phyloP scores from a whole-genome alignment of 441 rosid genomes.

The Flueggea neowawraea region DNA sequence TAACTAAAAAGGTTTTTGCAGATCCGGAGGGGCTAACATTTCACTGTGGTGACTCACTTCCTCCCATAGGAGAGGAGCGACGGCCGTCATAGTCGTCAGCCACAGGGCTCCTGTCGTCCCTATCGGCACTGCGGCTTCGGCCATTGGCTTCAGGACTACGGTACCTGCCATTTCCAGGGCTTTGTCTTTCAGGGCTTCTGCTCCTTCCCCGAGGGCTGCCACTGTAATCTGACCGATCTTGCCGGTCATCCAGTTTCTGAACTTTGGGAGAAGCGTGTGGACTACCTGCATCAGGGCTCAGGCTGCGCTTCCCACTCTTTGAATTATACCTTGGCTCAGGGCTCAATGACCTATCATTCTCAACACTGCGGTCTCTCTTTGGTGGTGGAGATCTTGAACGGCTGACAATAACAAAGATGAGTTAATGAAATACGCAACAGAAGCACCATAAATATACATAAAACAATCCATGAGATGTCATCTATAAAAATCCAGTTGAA shows the following conservation, averaged over 20 bases:
- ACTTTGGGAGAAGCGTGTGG: slow-evolving; percentile 30
- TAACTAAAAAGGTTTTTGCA: background rate
- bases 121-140: slow-evolving; percentile 23
- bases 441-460: too few species aligned
- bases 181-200: slow-evolving; percentile 34
- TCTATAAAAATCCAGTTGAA: background rate
- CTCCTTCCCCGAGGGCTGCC: slow-evolving; percentile 39
- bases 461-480: too few species aligned
- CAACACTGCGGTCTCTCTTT: slow-evolving; percentile 51
- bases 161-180: slow-evolving; percentile 27
- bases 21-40: background rate
- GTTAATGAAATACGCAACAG: background rate
- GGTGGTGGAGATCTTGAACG: slow-evolving; percentile 65
- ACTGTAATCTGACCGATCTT: slow-evolving; percentile 23
- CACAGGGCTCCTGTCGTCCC: slow-evolving; percentile 34
- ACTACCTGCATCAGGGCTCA: slow-evolving; percentile 41
- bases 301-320: slow-evolving; percentile 47
- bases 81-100: slow-evolving; percentile 43
- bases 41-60: slow-evolving; percentile 43
- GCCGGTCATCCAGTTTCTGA: slow-evolving; percentile 18
- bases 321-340: slow-evolving; percentile 42
- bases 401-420: slow-evolving; percentile 21
- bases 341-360: slow-evolving; percentile 37
- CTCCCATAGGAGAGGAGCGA: slow-evolving; percentile 40
- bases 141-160: slow-evolving; percentile 47